Percentiles rank a stretch among this genome's conserved stretches.
phyloP scores from a whole-genome alignment of 345 rosid species.

The Bruguiera parviflora region DNA sequence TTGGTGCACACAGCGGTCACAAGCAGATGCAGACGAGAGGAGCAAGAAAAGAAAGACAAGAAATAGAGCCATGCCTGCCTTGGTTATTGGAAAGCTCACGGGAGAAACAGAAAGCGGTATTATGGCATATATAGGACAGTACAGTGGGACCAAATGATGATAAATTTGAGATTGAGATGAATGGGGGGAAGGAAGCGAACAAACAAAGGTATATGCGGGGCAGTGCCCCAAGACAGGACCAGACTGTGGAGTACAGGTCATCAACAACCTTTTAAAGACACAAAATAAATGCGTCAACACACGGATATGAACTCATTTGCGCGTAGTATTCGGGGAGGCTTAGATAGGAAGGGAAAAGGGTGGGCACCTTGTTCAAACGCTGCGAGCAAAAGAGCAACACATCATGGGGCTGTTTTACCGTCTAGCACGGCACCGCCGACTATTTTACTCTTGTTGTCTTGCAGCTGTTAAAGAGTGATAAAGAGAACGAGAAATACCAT shows the following conservation, averaged over 20 bases:
- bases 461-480: slow-evolving; percentile 35
- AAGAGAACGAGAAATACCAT: no score
- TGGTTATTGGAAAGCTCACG: neutral
- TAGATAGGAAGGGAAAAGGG: no score
- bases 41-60: slow-evolving; percentile 34
- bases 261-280: no score
- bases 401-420: neutral
- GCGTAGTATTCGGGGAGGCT: no score
- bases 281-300: no score
- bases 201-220: neutral
- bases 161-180: neutral
- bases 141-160: neutral
- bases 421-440: slow-evolving; percentile 36
- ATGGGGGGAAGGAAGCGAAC: neutral
- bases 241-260: no score
- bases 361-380: no score
- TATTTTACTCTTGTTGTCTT: slow-evolving; percentile 18
- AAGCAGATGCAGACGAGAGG: slow-evolving; percentile 50
- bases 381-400: no score
- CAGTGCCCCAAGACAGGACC: no score
- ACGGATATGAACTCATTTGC: no score
- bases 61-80: slow-evolving; percentile 33
- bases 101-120: neutral
- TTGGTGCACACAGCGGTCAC: slow-evolving; percentile 78
- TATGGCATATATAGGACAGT: neutral